Evolutionary conservation across 2,329 filamentous ascomycete genomes (phyloP).

Genomic region (Harringtonia aguacate): DNA sequence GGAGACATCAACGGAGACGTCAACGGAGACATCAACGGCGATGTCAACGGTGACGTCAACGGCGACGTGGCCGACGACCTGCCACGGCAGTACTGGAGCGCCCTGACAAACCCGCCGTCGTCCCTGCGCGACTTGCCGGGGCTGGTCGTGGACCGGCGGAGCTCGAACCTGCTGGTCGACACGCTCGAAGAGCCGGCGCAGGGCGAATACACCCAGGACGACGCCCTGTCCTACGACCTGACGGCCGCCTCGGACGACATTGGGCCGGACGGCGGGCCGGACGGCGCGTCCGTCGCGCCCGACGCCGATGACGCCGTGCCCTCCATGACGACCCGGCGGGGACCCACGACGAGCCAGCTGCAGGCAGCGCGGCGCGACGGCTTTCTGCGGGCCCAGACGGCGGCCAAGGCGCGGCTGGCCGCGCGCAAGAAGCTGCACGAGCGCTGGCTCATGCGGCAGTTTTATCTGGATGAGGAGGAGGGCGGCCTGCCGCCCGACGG

Average conservation of each 20-base stretch:
- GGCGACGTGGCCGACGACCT: slow-evolving; percentile 22
- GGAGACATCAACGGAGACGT: not conserved
- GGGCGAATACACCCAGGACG: too few species aligned
- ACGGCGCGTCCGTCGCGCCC: not conserved
- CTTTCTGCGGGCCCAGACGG: slow-evolving; percentile 21
- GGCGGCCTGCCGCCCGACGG: slow-evolving; percentile 54
- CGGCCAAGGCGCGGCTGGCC: slow-evolving; percentile 25
- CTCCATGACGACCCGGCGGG: not conserved
- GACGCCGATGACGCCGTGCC: too few species aligned
- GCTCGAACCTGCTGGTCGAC: not conserved
- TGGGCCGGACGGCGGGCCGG: not conserved
- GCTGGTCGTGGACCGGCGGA: slow-evolving; percentile 19
- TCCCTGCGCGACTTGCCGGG: slow-evolving; percentile 30
- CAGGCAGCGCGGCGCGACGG: slow-evolving; percentile 17
- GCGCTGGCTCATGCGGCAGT: slow-evolving; percentile 65
- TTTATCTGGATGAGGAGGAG: slow-evolving; percentile 81
- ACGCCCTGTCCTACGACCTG: too few species aligned
- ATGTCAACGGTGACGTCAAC: slow-evolving; percentile 9
- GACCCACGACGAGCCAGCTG: not conserved
- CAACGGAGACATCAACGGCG: not conserved
- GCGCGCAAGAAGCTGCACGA: slow-evolving; percentile 50
- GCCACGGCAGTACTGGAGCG: slow-evolving; percentile 34
- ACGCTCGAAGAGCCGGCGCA: too few species aligned
- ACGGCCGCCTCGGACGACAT: too few species aligned
- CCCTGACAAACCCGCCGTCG: slow-evolving; percentile 33